Conservation (phyloP, 2,329 filamentous ascomycete genomes). For the Colletotrichum sp. region DNA sequence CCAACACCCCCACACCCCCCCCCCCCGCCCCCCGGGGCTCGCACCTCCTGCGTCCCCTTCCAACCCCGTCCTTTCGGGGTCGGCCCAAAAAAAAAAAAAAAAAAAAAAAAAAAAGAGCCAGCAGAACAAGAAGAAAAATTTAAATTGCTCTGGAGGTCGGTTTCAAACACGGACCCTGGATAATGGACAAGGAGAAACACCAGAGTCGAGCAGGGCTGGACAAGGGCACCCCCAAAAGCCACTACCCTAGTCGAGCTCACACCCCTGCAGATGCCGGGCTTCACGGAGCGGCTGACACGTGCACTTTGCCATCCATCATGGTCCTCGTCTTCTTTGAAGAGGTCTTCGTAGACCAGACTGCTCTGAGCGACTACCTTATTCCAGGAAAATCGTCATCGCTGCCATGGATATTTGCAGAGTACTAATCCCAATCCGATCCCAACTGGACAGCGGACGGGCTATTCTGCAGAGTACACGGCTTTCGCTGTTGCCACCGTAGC, state of each 20-base stretch:
- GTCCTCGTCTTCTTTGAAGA: neutral
- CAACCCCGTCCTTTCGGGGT: no score
- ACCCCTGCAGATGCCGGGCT: slow-evolving; percentile 14
- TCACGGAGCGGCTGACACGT: slow-evolving; percentile 10
- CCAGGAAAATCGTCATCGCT: neutral
- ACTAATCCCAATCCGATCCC: neutral
- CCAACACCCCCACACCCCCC: no score
- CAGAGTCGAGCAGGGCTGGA: slow-evolving; percentile 1
- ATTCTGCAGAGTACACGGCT: neutral
- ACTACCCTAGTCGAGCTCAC: slow-evolving; percentile 5
- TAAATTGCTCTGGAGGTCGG: neutral
- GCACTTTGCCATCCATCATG: neutral
- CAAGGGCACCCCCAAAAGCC: slow-evolving; percentile 8
- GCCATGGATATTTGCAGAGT: neutral
- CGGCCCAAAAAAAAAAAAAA: neutral
- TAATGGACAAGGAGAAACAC: neutral
- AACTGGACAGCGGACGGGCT: neutral
- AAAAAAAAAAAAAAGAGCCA: neutral
- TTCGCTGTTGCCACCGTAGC: neutral
- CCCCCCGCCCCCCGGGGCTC: no score
- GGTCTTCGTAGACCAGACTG: neutral
- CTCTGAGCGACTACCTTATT: neutral
- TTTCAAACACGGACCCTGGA: slow-evolving; percentile 1
- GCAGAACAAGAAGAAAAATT: neutral
- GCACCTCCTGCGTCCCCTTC: no score